phyloP scores from a whole-genome alignment of 2,329 filamentous ascomycete genomes.

The Talaromyces sp. region DNA sequence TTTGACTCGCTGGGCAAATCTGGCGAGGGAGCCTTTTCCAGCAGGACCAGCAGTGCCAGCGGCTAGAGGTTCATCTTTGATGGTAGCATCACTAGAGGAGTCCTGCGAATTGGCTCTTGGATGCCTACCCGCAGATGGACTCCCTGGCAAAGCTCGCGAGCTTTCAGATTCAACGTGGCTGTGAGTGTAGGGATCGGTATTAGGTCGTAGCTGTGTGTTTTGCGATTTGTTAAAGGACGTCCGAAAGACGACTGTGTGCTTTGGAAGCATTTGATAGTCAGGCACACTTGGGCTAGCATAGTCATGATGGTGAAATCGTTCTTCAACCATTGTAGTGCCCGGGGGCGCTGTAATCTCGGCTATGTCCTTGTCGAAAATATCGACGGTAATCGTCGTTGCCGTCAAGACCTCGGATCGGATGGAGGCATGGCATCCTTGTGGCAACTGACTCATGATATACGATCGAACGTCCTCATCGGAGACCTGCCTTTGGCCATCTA shows the following conservation, averaged over 20 bases:
- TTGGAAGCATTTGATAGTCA: conserved; percentile 41
- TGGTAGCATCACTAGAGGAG: conserved; percentile 3
- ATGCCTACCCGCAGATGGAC: not conserved
- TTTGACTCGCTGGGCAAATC: conserved; percentile 39
- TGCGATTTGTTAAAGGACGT: conserved; percentile 47
- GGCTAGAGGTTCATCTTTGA: conserved; percentile 11
- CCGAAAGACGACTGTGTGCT: conserved; percentile 50
- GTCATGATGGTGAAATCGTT: conserved; percentile 56
- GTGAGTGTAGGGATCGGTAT: conserved; percentile 3
- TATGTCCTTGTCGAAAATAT: conserved; percentile 47
- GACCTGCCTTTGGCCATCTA: conserved; percentile 41
- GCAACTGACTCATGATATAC: conserved; percentile 53
- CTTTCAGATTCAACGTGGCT: conserved; percentile 5
- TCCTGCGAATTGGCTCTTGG: not conserved
- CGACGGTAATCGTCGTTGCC: conserved; percentile 50
- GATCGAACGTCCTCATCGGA: conserved; percentile 49
- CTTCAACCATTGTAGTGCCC: conserved; percentile 50
- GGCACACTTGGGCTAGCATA: conserved; percentile 46
- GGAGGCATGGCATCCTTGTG: conserved; percentile 45
- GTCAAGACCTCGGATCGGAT: conserved; percentile 48
- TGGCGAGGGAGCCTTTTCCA: conserved; percentile 34
- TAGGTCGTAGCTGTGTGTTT: conserved; percentile 38
- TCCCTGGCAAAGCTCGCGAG: not conserved
- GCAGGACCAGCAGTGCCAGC: conserved; percentile 20
- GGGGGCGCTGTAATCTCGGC: conserved; percentile 49